Base-by-base conservation (phyloP, 768 basidiomycete species). In the Myochromella boudieri region DNA sequence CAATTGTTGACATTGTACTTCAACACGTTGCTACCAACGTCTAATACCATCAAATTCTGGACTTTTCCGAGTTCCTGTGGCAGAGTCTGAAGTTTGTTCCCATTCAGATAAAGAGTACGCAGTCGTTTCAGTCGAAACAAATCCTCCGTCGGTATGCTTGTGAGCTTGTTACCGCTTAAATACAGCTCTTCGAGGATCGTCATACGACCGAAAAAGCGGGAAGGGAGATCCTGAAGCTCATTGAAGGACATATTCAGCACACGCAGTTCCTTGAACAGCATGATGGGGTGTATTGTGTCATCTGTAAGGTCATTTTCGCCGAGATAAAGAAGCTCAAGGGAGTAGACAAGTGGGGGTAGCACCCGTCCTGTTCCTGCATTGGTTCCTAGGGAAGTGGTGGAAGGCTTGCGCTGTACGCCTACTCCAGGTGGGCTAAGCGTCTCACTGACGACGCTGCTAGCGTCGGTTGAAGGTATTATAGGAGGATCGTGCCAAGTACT, bases 1-100 rank as follows among this genome's bases (percentile, higher is more conserved):
- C 87, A 94, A 60, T 99, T 99, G 56, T 91, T 89, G 56, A 97
- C 93, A 62, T 98, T 99, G 68, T 98, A 98, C 77, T 89, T 91
- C 66, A 99, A 72, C 43, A 82, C 66, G 63, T 99, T 99, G 63
- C 87, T 94, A 6, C 97, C 95, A 4, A 90, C 95, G 60, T 99
- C 97, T 55, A 99, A 74, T 25, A 88, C 81, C 43, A 76, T 79
- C 59, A 99, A 69, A 37, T 77, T 84, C 60, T 79, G 77, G 49
- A 97, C 79, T 61, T 91, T 91, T 29, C 84, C 85, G 38, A 99
- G 64, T 62, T 97, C 97, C 45, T 89, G 85, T 3, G 97, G 97
- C 3, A 98, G 67, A 7, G 91, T 95, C 68, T 93, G 89, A 27
- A 99, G 69, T 64, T 85, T 84, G 69, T 99, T 99, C 25, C 93